Conservation (phyloP, 2,329 filamentous ascomycete species). For the Exophiala aquamarina region DNA sequence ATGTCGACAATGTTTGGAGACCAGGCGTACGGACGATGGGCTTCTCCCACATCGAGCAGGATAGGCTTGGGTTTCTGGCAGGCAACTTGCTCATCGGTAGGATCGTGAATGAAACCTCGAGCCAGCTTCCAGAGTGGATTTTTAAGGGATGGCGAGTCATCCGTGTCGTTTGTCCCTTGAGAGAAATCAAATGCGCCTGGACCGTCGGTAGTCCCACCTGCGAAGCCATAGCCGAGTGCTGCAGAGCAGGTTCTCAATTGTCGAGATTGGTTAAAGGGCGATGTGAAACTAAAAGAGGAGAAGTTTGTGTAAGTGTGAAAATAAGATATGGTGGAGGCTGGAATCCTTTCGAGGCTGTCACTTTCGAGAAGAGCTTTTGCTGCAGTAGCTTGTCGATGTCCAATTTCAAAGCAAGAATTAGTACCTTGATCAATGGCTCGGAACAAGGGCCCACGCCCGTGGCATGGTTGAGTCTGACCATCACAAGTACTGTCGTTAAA, state of each 20-base stretch:
- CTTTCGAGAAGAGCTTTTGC: constrained; percentile 56
- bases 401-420: constrained; percentile 52
- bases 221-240: constrained; percentile 87
- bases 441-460: constrained; percentile 48
- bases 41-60: constrained; percentile 81
- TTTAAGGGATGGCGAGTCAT: constrained; percentile 64
- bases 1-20: constrained; percentile 89
- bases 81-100: constrained; percentile 65
- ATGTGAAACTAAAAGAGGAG: constrained; percentile 69
- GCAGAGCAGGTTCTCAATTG: constrained; percentile 72
- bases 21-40: constrained; percentile 79
- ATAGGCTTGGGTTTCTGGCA: constrained; percentile 85
- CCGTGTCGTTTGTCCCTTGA: constrained; percentile 61
- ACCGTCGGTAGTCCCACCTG: constrained; percentile 87
- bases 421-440: constrained; percentile 45
- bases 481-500: constrained; percentile 77
- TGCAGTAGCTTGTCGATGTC: constrained; percentile 44
- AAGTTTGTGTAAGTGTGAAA: constrained; percentile 87
- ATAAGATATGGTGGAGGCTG: constrained; percentile 69
- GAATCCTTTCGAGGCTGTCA: constrained; percentile 47
- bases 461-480: constrained; percentile 44
- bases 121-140: constrained; percentile 82
- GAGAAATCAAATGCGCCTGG: constrained; percentile 92
- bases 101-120: constrained; percentile 68
- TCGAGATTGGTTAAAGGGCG: constrained; percentile 66